Evolutionary conservation across 179 eudicot species (phyloP), one percentile per base, ranked within the genome.

Genomic region (Carnegiea gigantea): DNA sequence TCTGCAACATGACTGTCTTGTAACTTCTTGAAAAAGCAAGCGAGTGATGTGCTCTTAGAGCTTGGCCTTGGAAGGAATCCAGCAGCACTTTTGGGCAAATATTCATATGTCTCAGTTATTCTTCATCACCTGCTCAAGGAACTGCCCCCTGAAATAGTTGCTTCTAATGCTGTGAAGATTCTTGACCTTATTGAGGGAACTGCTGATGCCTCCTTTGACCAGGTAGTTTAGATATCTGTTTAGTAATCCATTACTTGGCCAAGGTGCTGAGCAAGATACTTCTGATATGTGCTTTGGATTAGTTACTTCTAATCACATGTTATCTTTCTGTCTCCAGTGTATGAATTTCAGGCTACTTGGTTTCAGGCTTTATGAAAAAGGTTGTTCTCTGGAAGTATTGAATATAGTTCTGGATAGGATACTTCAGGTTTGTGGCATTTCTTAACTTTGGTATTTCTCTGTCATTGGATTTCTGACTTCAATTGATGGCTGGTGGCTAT

Each of bases 311-410:
- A 74, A 81, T 79, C 68, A 49, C 75, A 70, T 64, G 62, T 73
- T 82, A 82, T 81, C 73, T 28, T 83, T 83, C 18, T 75, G 57
- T 59, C 87, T 90, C 85, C 86, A 93, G 97, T 85, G 85, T 79
- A 86, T 88, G 85, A 93, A 91, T 84, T 91, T 86, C 91, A 89
- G 92, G 88, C 83, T 93, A 84, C 90, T 91, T 84, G 97, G 97
- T 68, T 86, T 91, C 81, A 90, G 93, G 88, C 91, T 93, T 70
- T 90, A 86, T 74, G 97, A 93, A 85, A 83, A 80, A 82, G 88
- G 86, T 80, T 74, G 75, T 77, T 86, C 84, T 79, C 43, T 81
- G 74, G 84, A 83, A 73, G 57, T 79, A 73, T 81, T 85, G 67
- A 78, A 65, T 78, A 76, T 76, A 60, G 86, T 92, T 44, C 82